A percentile compares a stretch with the other conserved stretches of the same genome.
These are phyloP conservation scores for Saccharomycopsis oosterbeekiorum DNA, from an alignment of 805 yeast genomes.

Conservation along the genomic window DNA sequence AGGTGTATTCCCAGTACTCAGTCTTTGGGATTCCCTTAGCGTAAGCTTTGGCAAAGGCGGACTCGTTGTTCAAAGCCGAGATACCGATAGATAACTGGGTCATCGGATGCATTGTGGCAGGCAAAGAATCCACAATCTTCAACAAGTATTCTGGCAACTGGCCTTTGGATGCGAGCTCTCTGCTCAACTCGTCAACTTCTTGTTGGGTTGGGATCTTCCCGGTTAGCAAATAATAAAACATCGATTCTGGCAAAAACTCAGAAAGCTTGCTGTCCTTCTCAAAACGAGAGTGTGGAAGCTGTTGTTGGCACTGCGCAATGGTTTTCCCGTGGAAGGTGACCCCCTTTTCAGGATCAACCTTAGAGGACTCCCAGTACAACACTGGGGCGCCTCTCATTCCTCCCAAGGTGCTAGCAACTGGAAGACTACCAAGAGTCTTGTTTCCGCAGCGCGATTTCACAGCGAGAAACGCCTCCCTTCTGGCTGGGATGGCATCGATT, in stretches of 20 bases:
- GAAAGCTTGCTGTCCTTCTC: slow-evolving; percentile 35
- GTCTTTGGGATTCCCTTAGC: slow-evolving; percentile 58
- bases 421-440: slow-evolving; percentile 35
- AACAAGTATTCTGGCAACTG: slow-evolving; percentile 55
- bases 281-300: slow-evolving; percentile 44
- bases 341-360: slow-evolving; percentile 66
- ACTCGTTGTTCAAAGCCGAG: slow-evolving; percentile 61
- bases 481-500: slow-evolving; percentile 34
- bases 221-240: slow-evolving; percentile 70
- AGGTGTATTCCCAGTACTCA: slow-evolving; percentile 67
- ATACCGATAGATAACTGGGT: slow-evolving; percentile 72
- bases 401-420: slow-evolving; percentile 41
- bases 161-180: slow-evolving; percentile 55
- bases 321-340: slow-evolving; percentile 73
- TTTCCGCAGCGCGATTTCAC: slow-evolving; percentile 30
- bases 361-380: slow-evolving; percentile 73
- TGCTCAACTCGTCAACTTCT: slow-evolving; percentile 46
- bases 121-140: slow-evolving; percentile 52
- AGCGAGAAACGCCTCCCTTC: slow-evolving; percentile 30
- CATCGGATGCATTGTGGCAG: slow-evolving; percentile 71
- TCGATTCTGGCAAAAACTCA: slow-evolving; percentile 65
- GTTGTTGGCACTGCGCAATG: slow-evolving; percentile 58
- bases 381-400: slow-evolving; percentile 77
- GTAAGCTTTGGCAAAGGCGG: slow-evolving; percentile 63
- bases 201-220: slow-evolving; percentile 58